Evolutionary conservation across 805 yeast genomes (phyloP).

Genomic region (Blastobotrys chiropterorum): DNA sequence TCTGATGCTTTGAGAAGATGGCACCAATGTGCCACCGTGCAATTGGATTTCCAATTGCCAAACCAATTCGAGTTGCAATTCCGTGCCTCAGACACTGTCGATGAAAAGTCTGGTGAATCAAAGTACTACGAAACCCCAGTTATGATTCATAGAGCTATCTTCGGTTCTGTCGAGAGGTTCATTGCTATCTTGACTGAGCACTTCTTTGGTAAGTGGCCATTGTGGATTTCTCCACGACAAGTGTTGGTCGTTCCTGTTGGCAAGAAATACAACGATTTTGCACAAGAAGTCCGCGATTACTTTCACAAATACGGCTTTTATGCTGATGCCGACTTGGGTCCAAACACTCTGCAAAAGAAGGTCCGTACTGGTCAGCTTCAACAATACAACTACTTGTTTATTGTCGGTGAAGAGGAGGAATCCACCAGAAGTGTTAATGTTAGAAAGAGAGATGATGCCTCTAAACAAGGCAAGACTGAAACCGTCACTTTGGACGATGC

Average conservation of each 20-base stretch:
- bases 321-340: conserved; percentile 88
- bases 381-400: conserved; percentile 91
- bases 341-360: conserved; percentile 97
- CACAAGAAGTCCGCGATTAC: conserved; percentile 66
- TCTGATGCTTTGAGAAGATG: conserved; percentile 92
- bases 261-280: conserved; percentile 86
- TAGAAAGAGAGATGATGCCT: conserved; percentile 88
- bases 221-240: conserved; percentile 99
- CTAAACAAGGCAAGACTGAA: conserved; percentile 84
- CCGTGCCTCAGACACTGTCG: conserved; percentile 40
- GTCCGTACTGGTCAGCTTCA: conserved; percentile 93
- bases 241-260: conserved; percentile 95
- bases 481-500: conserved; percentile 70
- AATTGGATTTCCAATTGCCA: conserved; percentile 97
- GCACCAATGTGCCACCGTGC: conserved; percentile 99
- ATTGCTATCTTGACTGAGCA: conserved; percentile 97
- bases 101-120: conserved; percentile 29
- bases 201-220: conserved; percentile 99
- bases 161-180: conserved; percentile 99
- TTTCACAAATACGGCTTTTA: conserved; percentile 67
- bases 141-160: conserved; percentile 98
- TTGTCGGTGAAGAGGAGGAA: conserved; percentile 95
- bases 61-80: conserved; percentile 85
- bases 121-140: conserved; percentile 76
- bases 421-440: conserved; percentile 75